These are phyloP conservation scores for Carex kokanica DNA, from an alignment of 176 grass and related monocot genomes.

Conservation along the genomic window DNA sequence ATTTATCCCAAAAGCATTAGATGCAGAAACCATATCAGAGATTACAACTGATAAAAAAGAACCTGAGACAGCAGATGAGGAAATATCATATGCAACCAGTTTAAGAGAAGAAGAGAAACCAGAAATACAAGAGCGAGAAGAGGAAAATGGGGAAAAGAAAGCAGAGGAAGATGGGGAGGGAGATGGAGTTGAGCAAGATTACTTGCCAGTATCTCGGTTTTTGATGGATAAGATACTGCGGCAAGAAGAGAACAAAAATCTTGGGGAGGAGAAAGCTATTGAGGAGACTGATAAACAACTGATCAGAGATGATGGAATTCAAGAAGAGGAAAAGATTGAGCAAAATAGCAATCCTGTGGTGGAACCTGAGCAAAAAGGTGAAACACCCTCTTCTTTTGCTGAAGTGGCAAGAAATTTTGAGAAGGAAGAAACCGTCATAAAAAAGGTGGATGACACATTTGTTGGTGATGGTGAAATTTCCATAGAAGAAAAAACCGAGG, in stretches of 20 bases:
- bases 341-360: not conserved
- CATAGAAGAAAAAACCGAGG: constrained; percentile 6
- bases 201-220: constrained; percentile 28
- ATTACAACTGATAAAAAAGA: constrained; percentile 13
- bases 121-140: not conserved
- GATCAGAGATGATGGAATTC: not conserved
- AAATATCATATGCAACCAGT: not conserved
- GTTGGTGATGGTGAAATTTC: constrained; percentile 10
- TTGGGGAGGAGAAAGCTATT: not conserved
- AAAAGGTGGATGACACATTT: not conserved
- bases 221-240: constrained; percentile 28
- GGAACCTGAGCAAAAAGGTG: not conserved
- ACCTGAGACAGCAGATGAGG: not conserved
- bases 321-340: not conserved
- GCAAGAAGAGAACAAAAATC: constrained; percentile 15
- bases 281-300: constrained; percentile 6
- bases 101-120: constrained; percentile 6
- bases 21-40: constrained; percentile 35
- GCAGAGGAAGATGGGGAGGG: constrained; percentile 6
- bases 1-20: constrained; percentile 39
- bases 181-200: constrained; percentile 21
- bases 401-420: not conserved
- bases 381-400: not conserved
- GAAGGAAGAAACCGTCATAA: not conserved
- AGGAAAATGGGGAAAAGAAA: not conserved